phyloP scores from a whole-genome alignment of 495 filamentous ascomycete species.

The Neurospora sublineolata region DNA sequence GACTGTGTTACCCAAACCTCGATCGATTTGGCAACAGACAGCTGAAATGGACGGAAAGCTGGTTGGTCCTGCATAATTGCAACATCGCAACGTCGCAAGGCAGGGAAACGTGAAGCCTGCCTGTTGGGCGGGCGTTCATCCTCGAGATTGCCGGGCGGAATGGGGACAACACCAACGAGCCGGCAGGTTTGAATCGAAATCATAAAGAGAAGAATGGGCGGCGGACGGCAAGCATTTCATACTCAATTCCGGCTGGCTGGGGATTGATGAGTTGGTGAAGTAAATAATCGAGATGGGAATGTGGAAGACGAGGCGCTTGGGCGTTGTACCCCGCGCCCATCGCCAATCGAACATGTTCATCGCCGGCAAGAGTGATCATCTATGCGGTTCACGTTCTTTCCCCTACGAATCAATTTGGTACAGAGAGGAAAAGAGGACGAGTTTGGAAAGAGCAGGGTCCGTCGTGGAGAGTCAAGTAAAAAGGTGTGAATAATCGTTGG shows the following conservation, averaged over 20 bases:
- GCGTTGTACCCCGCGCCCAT: too few relatives aligned
- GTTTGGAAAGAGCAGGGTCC: background rate
- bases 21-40: background rate
- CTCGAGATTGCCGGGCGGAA: background rate
- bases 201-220: background rate
- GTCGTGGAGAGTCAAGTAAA: background rate
- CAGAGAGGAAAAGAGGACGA: too few relatives aligned
- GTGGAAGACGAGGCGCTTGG: background rate
- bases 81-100: background rate
- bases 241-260: background rate
- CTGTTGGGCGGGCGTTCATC: background rate
- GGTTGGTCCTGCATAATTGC: background rate
- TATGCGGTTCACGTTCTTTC: background rate
- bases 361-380: too few relatives aligned
- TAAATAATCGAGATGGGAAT: background rate
- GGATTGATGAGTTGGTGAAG: too few relatives aligned
- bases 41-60: background rate
- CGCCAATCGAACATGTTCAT: too few relatives aligned
- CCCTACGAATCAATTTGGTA: background rate
- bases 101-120: background rate
- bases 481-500: background rate
- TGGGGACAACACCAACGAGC: background rate
- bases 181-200: background rate
- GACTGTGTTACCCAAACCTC: background rate
- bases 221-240: background rate